A percentile compares a stretch with the other conserved stretches of the same genome.
Conservation (phyloP, 2,329 filamentous ascomycete species). For the Ophiostoma ips region DNA sequence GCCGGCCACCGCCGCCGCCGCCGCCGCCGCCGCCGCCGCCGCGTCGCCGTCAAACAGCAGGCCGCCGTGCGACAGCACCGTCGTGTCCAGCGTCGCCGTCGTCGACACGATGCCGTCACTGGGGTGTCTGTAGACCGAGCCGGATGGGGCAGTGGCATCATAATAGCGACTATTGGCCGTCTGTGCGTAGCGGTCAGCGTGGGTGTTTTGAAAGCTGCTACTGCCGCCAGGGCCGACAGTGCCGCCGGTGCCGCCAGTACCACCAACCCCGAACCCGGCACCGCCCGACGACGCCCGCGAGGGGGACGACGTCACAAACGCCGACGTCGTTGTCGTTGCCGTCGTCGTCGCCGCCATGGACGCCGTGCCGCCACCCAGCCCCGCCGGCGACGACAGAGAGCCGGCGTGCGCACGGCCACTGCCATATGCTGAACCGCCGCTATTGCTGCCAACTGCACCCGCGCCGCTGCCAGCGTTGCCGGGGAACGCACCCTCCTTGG, state of each 20-base stretch:
- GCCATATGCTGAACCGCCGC: too few species aligned
- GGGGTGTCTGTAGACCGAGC: not conserved
- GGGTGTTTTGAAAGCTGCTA: not conserved
- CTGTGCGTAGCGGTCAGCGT: too few species aligned
- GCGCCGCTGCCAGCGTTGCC: not conserved
- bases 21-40: too few species aligned
- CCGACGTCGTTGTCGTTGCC: slow-evolving; percentile 3
- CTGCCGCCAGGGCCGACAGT: too few species aligned
- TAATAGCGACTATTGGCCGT: too few species aligned
- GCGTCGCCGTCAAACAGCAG: slow-evolving; percentile 4
- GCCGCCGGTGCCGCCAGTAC: not conserved
- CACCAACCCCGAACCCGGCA: not conserved
- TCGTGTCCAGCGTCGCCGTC: slow-evolving; percentile 10
- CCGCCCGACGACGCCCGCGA: not conserved
- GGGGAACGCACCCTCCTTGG: slow-evolving; percentile 32
- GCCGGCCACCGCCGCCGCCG: too few species aligned
- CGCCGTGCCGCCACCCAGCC: not conserved
- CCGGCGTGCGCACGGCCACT: not conserved
- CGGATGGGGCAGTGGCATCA: too few species aligned
- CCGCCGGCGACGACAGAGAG: not conserved
- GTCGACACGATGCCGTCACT: not conserved
- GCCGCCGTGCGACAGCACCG: slow-evolving; percentile 7
- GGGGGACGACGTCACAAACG: slow-evolving; percentile 8
- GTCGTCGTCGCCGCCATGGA: slow-evolving; percentile 10
- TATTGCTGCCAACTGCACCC: too few species aligned